Conservation (phyloP, 352 stramenopile genomes). For the Pelagophyceae sp. region DNA sequence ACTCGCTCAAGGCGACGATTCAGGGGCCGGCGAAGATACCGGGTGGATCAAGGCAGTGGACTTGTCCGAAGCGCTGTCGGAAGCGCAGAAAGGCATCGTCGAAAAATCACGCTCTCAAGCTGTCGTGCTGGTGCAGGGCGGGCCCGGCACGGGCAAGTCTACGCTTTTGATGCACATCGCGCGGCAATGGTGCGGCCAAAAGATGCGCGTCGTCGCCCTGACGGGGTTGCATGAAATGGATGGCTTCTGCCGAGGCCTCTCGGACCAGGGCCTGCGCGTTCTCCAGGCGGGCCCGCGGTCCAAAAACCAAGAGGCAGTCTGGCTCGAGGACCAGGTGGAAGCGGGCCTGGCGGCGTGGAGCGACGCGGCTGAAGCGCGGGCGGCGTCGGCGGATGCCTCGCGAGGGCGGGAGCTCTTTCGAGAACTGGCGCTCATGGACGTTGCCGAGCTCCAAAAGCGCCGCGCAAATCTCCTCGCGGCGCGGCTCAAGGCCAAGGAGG, state of each 20-base stretch:
- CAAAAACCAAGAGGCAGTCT: background rate
- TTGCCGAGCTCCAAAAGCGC: background rate
- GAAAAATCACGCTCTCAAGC: background rate
- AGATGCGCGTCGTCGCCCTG: constrained; percentile 36
- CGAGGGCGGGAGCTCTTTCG: background rate
- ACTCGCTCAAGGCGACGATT: background rate
- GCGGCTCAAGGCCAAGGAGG: too few species aligned
- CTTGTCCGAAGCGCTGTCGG: background rate
- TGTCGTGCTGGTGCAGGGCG: constrained; percentile 56
- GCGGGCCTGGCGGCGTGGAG: background rate
- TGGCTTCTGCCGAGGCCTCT: too few species aligned
- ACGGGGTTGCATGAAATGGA: constrained; percentile 28
- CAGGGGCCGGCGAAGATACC: too few species aligned
- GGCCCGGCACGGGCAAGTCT: constrained; percentile 84
- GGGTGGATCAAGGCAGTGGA: background rate
- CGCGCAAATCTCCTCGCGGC: too few species aligned
- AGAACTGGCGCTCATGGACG: background rate
- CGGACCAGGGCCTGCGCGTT: constrained; percentile 30
- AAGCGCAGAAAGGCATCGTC: background rate
- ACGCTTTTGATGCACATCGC: constrained; percentile 51
- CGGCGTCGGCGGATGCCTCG: too few species aligned
- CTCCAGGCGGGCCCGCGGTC: constrained; percentile 31
- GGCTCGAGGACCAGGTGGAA: background rate
- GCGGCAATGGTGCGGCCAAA: constrained; percentile 19
- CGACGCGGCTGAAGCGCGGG: background rate